phyloP scores from a whole-genome alignment of 495 filamentous ascomycete species.

The Penicillium bialowiezense region DNA sequence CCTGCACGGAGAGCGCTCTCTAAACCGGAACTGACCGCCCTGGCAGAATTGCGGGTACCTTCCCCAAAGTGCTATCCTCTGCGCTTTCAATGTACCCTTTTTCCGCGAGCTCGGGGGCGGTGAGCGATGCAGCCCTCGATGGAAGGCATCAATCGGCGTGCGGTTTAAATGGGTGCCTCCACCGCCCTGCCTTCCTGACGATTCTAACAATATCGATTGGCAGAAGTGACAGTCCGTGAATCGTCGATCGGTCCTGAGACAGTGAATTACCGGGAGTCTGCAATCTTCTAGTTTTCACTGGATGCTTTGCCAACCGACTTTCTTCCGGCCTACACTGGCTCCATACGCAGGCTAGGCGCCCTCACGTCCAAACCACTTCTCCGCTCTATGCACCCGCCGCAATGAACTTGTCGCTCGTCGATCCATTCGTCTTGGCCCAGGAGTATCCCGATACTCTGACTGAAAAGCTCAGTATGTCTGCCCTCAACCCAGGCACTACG shows the following conservation, averaged over 20 bases:
- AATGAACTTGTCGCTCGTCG: slow-evolving; percentile 79
- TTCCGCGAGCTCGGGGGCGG: neutral
- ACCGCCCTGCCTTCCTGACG: slow-evolving; percentile 13
- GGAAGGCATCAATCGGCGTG: slow-evolving; percentile 2
- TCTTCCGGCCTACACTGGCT: slow-evolving; percentile 33
- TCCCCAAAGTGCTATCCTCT: neutral
- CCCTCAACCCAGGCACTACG: neutral
- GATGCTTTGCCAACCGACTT: slow-evolving; percentile 26
- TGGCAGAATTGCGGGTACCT: slow-evolving; percentile 6
- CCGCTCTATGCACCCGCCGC: slow-evolving; percentile 8
- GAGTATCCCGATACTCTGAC: slow-evolving; percentile 90
- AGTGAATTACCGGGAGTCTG: neutral
- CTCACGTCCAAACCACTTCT: slow-evolving; percentile 2
- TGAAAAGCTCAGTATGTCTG: slow-evolving; percentile 77
- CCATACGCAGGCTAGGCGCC: slow-evolving; percentile 26
- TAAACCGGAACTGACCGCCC: slow-evolving; percentile 18
- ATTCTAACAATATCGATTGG: slow-evolving; percentile 11
- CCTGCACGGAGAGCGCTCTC: slow-evolving; percentile 19
- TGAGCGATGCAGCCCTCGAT: neutral
- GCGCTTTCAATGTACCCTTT: neutral
- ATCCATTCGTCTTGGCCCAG: slow-evolving; percentile 84
- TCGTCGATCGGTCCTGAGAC: neutral
- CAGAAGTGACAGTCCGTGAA: slow-evolving; percentile 1
- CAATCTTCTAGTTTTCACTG: slow-evolving; percentile 14
- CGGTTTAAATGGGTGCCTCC: slow-evolving; percentile 5